These are phyloP conservation scores for Parmelia sp. DNA, from an alignment of 495 filamentous ascomycete species.

Conservation along the genomic window DNA sequence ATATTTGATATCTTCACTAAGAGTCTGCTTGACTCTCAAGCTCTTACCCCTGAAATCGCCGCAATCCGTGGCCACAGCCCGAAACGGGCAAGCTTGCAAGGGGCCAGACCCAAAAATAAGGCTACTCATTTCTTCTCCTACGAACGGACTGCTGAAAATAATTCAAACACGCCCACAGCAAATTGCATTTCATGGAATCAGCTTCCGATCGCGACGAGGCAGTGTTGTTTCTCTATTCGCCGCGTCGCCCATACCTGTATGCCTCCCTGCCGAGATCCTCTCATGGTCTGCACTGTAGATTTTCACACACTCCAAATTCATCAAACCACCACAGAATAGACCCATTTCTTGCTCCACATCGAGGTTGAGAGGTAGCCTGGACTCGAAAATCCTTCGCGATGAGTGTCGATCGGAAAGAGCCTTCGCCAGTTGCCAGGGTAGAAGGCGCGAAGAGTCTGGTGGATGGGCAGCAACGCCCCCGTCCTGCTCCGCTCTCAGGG, in stretches of 20 bases:
- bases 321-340: background rate
- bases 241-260: constrained; percentile 19
- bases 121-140: background rate
- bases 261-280: constrained; percentile 11
- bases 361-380: background rate
- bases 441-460: constrained; percentile 17
- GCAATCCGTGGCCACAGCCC: background rate
- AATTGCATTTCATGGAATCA: constrained; percentile 24
- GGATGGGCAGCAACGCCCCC: constrained; percentile 7
- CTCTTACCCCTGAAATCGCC: background rate
- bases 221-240: constrained; percentile 14
- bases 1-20: too few species aligned
- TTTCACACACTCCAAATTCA: background rate
- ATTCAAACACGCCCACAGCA: constrained; percentile 1
- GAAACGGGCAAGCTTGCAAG: constrained; percentile 14
- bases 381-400: constrained; percentile 10
- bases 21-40: background rate
- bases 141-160: constrained; percentile 1
- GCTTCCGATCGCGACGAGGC: constrained; percentile 9
- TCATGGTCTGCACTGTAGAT: constrained; percentile 13
- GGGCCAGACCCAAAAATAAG: constrained; percentile 18
- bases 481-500: constrained; percentile 24
- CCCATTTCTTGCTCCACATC: background rate
- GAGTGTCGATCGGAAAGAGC: constrained; percentile 17
- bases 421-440: constrained; percentile 22